These are phyloP conservation scores for Helianthus tuberosus DNA, from an alignment of 129 eudicot species.

Conservation along the genomic window DNA sequence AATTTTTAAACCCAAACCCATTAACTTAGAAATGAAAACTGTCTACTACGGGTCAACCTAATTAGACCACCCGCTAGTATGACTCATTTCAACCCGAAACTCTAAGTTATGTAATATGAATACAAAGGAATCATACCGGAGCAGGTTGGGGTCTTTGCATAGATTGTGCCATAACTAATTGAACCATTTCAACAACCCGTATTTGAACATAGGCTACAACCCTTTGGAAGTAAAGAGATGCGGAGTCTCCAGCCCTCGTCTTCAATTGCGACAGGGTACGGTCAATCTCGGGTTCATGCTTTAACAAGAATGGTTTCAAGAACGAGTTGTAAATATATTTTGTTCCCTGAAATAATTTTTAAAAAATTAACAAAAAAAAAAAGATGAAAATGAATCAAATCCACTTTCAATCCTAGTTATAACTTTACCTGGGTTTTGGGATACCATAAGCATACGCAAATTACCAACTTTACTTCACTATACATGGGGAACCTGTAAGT, in stretches of 20 bases:
- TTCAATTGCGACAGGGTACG: conserved; percentile 80
- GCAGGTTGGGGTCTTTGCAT: conserved; percentile 62
- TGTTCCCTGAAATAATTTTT: conserved; percentile 67
- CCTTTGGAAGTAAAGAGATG: conserved; percentile 54
- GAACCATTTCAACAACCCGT: conserved; percentile 75
- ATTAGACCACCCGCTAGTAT: background rate
- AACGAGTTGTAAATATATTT: conserved; percentile 72
- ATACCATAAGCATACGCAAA: conserved; percentile 80
- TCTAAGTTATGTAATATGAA: background rate
- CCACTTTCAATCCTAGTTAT: background rate
- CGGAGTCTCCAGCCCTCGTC: conserved; percentile 85
- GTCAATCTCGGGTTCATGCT: conserved; percentile 83
- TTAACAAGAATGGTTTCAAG: conserved; percentile 72
- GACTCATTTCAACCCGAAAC: background rate
- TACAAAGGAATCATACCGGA: conserved; percentile 39
- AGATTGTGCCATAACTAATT: conserved; percentile 80
- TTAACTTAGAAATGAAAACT: too few relatives aligned
- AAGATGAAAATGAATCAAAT: background rate
- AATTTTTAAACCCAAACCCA: too few relatives aligned
- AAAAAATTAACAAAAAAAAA: background rate
- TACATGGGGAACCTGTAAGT: conserved; percentile 81
- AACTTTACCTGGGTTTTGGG: conserved; percentile 81
- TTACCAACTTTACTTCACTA: conserved; percentile 87
- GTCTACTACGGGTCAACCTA: too few relatives aligned
- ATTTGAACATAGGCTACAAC: conserved; percentile 71